Evolutionary conservation across 768 basidiomycete species (phyloP).

Genomic region (Mycena venus): DNA sequence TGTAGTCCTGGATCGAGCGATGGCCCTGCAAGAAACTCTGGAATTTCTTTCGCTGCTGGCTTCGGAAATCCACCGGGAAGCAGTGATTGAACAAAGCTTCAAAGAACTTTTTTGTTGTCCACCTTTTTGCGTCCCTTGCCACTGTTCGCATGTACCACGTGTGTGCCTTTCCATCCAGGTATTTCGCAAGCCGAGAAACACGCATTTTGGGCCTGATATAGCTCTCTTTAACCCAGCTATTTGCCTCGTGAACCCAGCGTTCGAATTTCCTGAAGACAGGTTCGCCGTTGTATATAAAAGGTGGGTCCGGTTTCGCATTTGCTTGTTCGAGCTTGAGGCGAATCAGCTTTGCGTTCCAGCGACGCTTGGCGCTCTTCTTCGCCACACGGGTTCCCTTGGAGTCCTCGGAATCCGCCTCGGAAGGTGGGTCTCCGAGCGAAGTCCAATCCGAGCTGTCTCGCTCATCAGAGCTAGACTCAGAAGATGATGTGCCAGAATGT

Average conservation of each 20-base stretch:
- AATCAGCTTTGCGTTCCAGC: conserved; percentile 2
- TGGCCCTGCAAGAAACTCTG: conserved; percentile 12
- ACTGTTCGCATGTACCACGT: conserved; percentile 25
- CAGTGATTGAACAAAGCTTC: conserved; percentile 23
- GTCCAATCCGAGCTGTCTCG: neutral
- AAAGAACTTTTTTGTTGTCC: conserved; percentile 17
- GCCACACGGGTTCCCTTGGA: neutral
- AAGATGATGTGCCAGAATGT: no score
- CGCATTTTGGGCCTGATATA: conserved; percentile 13
- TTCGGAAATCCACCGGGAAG: conserved; percentile 31
- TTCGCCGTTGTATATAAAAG: conserved; percentile 27
- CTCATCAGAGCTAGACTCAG: no score
- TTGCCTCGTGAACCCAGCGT: conserved; percentile 20
- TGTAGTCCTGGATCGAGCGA: conserved; percentile 16
- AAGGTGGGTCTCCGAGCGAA: neutral
- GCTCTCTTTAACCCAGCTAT: conserved; percentile 6
- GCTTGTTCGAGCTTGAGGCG: conserved; percentile 27
- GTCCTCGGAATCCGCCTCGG: neutral
- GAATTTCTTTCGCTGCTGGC: conserved; percentile 31
- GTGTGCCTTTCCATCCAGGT: neutral
- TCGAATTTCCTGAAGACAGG: conserved; percentile 4
- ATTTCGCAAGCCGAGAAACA: neutral
- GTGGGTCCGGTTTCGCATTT: conserved; percentile 27
- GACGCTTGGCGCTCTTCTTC: neutral
- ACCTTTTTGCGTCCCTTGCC: no score